A percentile compares a stretch with the other conserved stretches of the same genome.
Conservation (phyloP, 2,329 filamentous ascomycete genomes). For the Verticillium tricorpus region DNA sequence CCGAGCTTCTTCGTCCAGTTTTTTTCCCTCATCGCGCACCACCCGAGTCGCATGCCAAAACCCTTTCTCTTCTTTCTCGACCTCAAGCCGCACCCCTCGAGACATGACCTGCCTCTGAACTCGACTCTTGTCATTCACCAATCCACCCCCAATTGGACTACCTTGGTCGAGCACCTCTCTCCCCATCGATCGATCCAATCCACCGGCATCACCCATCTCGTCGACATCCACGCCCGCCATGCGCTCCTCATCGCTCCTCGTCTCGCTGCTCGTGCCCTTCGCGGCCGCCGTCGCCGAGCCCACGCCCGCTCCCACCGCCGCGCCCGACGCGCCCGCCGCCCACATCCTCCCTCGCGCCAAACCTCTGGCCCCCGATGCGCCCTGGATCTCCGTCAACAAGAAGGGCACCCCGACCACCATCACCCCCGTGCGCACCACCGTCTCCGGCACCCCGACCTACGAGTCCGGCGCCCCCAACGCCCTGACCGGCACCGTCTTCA, state of each 20-base stretch:
- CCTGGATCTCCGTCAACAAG: constrained; percentile 49
- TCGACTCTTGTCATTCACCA: neutral
- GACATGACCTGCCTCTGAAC: neutral
- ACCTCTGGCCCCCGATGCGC: constrained; percentile 28
- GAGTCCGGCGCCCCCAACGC: constrained; percentile 38
- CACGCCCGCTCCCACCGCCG: constrained; percentile 10
- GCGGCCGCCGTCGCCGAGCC: neutral
- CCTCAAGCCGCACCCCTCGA: neutral
- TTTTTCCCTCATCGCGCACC: constrained; percentile 1
- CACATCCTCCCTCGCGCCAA: neutral
- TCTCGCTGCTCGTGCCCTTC: neutral
- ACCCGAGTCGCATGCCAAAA: neutral
- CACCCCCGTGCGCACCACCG: constrained; percentile 43
- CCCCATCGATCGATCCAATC: neutral
- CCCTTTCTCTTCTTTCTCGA: neutral
- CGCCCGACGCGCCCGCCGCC: constrained; percentile 23
- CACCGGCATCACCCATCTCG: neutral
- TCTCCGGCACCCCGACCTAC: constrained; percentile 36
- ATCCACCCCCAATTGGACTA: neutral
- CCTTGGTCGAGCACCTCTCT: neutral
- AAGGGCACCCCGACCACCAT: constrained; percentile 42
- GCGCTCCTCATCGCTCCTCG: neutral
- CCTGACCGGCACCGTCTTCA: constrained; percentile 39
- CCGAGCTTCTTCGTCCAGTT: constrained; percentile 1
- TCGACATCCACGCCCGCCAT: neutral